Evolutionary conservation across 2,329 filamentous ascomycete genomes (phyloP), one percentile per base, ranked within the genome.

Genomic region (Metarhizium robertsii): DNA sequence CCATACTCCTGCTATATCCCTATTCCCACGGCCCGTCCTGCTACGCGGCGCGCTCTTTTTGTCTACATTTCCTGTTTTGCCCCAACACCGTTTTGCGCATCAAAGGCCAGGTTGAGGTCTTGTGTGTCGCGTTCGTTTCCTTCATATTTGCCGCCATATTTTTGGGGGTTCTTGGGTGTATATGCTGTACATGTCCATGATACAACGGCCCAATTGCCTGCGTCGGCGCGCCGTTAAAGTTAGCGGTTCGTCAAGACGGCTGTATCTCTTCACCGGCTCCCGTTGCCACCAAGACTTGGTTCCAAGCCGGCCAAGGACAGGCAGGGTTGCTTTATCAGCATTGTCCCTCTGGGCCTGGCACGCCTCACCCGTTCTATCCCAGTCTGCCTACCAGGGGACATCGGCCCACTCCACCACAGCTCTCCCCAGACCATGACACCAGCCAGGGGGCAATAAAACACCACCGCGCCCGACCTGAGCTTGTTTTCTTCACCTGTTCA

Each of bases 401-500:
- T 62, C 62, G 63, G 65, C 64, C 66, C 66, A 68, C 69, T 66
- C 70, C 66, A 66, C 62, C 62, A 61, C 54, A 67, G 62, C 66
- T 69, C 58, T 51, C 71, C 73, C 72, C 69, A 69, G 69, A 71
- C 74, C 74, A 69, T 71, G 72, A 72, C 69, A 69, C 69, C 69
- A 69, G 73, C 72, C 71, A 72, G 70, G 69, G 70, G 68, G 69
- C 71, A 72, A 75, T 75, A 76, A 76, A 76, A 75, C 73, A 75
- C 70, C 72, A 73, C 73, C 74, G 70, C 72, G 74, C 74, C 72
- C 72, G 70, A 67, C 69, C 65, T 72, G 62, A 65, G 65, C 62
- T 64, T 70, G 66, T 69, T 71, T 69, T 69, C 64, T 69, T 70
- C 65, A 60, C 60, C 64, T 59, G 60, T 60, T 65, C 64, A 69